Percentiles rank a stretch among this genome's conserved stretches.
Evolutionary conservation across 139 green algal species (phyloP).

Genomic region (Haematococcus sp.): DNA sequence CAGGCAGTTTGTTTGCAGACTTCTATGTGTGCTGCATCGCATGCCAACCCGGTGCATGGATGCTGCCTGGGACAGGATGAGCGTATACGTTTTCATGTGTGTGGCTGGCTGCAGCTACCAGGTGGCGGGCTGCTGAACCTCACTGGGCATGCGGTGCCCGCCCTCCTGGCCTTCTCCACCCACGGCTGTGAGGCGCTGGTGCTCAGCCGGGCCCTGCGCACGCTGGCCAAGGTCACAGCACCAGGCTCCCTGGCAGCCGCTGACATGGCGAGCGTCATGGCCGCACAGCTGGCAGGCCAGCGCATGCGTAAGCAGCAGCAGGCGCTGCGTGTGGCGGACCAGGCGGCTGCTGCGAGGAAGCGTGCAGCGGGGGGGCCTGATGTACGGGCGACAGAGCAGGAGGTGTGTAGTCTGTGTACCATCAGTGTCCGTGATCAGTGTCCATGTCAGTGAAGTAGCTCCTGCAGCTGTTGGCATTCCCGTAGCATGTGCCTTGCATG

Average conservation of each 20-base stretch:
- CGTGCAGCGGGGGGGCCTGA: neutral
- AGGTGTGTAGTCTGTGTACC: neutral
- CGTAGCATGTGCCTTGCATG: too few species aligned
- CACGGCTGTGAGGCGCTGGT: neutral
- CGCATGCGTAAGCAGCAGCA: neutral
- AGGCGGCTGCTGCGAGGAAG: neutral
- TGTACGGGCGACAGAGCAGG: neutral
- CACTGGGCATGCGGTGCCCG: constrained; percentile 1
- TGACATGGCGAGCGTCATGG: neutral
- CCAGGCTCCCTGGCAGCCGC: neutral
- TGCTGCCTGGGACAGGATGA: neutral
- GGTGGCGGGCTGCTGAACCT: constrained; percentile 11
- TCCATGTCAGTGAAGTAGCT: too few species aligned
- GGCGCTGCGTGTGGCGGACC: neutral
- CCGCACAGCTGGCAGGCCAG: neutral
- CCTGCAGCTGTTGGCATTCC: too few species aligned
- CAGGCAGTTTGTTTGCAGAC: neutral
- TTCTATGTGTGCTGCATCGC: neutral
- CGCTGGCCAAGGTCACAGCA: neutral
- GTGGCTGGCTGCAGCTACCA: neutral
- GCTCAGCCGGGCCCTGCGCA: neutral
- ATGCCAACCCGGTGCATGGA: neutral
- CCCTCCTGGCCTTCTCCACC: neutral
- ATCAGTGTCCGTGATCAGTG: too few species aligned
- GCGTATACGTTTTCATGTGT: neutral